Percentiles rank a stretch among this genome's conserved stretches.
These are phyloP conservation scores for Pestalotiopsis sp. DNA, from an alignment of 2,329 filamentous ascomycete species.

Conservation along the genomic window DNA sequence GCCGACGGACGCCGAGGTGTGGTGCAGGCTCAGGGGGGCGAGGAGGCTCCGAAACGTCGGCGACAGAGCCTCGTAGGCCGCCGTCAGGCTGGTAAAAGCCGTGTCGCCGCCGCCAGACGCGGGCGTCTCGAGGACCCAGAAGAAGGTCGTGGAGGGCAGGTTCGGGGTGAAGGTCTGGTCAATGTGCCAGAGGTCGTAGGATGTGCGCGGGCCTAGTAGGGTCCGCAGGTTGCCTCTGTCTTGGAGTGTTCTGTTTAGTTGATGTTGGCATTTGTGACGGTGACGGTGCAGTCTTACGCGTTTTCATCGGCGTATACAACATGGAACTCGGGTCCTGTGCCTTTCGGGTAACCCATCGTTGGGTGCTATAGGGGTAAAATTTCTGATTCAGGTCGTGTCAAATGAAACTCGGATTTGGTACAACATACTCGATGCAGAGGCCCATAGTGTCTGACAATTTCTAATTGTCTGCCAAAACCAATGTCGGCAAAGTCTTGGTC, in stretches of 20 bases:
- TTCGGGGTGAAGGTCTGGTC: conserved; percentile 37
- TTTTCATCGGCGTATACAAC: conserved; percentile 35
- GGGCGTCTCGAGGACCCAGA: conserved; percentile 34
- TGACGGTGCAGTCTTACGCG: conserved; percentile 20
- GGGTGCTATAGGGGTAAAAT: conserved; percentile 22
- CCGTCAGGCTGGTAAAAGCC: conserved; percentile 31
- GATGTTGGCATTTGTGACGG: too few species aligned
- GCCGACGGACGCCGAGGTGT: conserved; percentile 31
- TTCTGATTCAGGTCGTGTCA: background rate
- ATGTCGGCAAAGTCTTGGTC: conserved; percentile 35
- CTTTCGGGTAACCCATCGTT: conserved; percentile 33
- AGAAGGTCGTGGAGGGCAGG: conserved; percentile 33
- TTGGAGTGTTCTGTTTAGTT: background rate
- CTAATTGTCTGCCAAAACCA: conserved; percentile 31
- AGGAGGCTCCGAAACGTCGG: conserved; percentile 24
- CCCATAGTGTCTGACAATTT: conserved; percentile 33
- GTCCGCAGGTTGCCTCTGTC: conserved; percentile 28
- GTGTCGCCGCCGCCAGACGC: conserved; percentile 29
- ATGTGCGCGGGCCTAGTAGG: conserved; percentile 27
- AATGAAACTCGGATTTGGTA: background rate
- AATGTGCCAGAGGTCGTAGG: conserved; percentile 35
- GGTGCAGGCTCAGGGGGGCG: conserved; percentile 14
- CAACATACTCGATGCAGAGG: conserved; percentile 27
- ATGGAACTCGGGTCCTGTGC: conserved; percentile 34
- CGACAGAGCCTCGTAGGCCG: conserved; percentile 31